Evolutionary conservation across 2,329 filamentous ascomycete species (phyloP).

Genomic region (Epichloe festucae): DNA sequence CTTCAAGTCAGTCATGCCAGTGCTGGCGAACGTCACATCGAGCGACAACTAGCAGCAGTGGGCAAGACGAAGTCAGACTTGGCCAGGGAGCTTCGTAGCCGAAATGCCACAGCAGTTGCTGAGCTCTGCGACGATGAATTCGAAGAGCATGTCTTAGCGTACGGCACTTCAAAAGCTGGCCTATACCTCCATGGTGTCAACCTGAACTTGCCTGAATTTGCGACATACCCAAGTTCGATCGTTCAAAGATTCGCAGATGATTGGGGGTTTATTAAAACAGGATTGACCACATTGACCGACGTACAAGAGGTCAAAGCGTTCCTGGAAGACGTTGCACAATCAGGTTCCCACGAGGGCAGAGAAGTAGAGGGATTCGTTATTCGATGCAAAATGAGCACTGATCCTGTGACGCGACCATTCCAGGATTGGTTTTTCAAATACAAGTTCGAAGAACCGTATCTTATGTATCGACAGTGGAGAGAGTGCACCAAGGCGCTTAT

Average conservation of each 20-base stretch:
- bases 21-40: slow-evolving; percentile 71
- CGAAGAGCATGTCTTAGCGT: slow-evolving; percentile 92
- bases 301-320: slow-evolving; percentile 64
- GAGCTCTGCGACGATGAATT: slow-evolving; percentile 94
- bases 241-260: slow-evolving; percentile 81
- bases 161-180: slow-evolving; percentile 68
- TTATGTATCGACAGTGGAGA: slow-evolving; percentile 98
- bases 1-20: slow-evolving; percentile 65
- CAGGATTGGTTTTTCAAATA: slow-evolving; percentile 99
- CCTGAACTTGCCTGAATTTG: slow-evolving; percentile 83
- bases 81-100: slow-evolving; percentile 57
- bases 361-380: slow-evolving; percentile 97
- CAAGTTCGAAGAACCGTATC: slow-evolving; percentile 97
- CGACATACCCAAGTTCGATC: slow-evolving; percentile 68
- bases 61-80: slow-evolving; percentile 72
- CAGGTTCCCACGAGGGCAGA: slow-evolving; percentile 76
- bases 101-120: slow-evolving; percentile 89
- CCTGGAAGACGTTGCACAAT: slow-evolving; percentile 73
- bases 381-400: slow-evolving; percentile 60
- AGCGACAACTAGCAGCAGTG: slow-evolving; percentile 62
- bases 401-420: slow-evolving; percentile 41
- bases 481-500: slow-evolving; percentile 93
- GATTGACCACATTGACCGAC: slow-evolving; percentile 64
- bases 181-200: slow-evolving; percentile 96
- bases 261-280: slow-evolving; percentile 90